A percentile compares a stretch with the other conserved stretches of the same genome.
phyloP scores from a whole-genome alignment of 768 basidiomycete genomes.

The Auriscalpium orientale region DNA sequence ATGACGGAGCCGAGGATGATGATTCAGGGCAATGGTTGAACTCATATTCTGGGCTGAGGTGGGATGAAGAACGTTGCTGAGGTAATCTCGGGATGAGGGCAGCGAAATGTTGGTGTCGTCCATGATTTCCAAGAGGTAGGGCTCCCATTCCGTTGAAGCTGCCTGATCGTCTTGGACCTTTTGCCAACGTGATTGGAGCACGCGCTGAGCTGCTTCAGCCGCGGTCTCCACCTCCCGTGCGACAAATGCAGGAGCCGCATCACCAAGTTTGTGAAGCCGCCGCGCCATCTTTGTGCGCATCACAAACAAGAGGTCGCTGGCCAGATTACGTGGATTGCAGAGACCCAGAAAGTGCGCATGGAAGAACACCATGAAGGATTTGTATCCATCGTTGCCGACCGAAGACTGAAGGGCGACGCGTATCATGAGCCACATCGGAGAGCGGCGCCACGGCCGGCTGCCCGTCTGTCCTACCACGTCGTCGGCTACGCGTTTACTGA shows the following conservation, averaged over 20 bases:
- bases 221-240: neutral
- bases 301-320: constrained; percentile 22
- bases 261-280: constrained; percentile 12
- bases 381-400: constrained; percentile 26
- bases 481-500: constrained; percentile 39
- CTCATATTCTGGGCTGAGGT: neutral
- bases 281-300: constrained; percentile 23
- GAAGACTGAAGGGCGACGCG: constrained; percentile 36
- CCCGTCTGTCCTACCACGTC: constrained; percentile 37
- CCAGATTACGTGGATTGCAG: constrained; percentile 19
- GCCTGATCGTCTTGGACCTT: neutral
- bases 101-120: constrained; percentile 3
- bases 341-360: constrained; percentile 1
- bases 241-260: neutral
- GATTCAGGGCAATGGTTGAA: neutral
- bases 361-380: constrained; percentile 39
- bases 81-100: neutral
- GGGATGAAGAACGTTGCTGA: neutral
- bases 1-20: neutral
- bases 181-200: constrained; percentile 1
- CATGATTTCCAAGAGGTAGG: neutral
- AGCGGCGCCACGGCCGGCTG: constrained; percentile 40
- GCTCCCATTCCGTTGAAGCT: neutral
- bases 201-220: neutral
- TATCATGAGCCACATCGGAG: constrained; percentile 41